A percentile compares a stretch with the other conserved stretches of the same genome.
phyloP scores from a whole-genome alignment of 2,329 filamentous ascomycete species.

The Phyllosticta ampelicida region DNA sequence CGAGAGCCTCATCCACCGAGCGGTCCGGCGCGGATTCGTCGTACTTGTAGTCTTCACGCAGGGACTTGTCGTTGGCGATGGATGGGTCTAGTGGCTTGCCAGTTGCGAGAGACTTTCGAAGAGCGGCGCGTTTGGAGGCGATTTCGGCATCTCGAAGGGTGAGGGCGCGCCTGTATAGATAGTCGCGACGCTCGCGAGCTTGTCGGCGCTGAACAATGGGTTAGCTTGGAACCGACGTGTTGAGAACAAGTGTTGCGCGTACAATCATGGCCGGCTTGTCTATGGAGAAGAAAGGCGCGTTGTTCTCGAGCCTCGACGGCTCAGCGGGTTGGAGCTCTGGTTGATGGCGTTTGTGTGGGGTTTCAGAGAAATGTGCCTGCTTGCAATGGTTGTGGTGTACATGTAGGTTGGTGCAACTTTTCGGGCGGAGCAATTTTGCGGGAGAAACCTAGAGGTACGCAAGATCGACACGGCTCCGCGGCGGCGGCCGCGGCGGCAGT shows the following conservation, averaged over 20 bases:
- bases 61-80: constrained; percentile 74
- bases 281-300: neutral
- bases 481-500: too few species aligned
- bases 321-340: neutral
- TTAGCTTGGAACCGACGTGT: neutral
- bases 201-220: constrained; percentile 45
- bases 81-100: constrained; percentile 74
- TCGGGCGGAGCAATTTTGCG: constrained; percentile 3
- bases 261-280: constrained; percentile 6
- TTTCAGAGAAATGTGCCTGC: too few species aligned
- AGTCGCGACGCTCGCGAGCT: constrained; percentile 70
- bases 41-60: constrained; percentile 85
- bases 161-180: constrained; percentile 82
- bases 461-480: neutral
- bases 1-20: constrained; percentile 56
- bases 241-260: neutral
- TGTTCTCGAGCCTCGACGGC: neutral
- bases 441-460: constrained; percentile 6
- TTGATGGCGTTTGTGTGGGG: too few species aligned
- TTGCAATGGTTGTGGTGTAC: neutral
- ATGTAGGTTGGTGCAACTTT: constrained; percentile 2
- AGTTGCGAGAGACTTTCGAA: constrained; percentile 76
- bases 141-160: constrained; percentile 86
- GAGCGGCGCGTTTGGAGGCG: constrained; percentile 76
- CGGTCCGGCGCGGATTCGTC: constrained; percentile 71